phyloP scores from a whole-genome alignment of 2,329 filamentous ascomycete species.

The Lomentospora prolificans region DNA sequence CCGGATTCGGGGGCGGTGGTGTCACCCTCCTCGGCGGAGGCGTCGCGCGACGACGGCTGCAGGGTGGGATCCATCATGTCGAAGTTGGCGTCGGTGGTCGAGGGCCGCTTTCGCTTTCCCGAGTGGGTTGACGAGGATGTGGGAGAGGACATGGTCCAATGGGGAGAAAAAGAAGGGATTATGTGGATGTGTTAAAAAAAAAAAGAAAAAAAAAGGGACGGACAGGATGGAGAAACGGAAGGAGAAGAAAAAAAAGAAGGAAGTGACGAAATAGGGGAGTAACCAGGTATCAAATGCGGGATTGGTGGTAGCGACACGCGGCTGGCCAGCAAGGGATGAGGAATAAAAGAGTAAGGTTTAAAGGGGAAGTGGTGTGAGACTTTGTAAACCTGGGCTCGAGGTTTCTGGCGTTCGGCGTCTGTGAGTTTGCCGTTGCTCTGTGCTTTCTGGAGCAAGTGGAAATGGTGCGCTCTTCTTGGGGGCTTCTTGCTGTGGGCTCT shows the following conservation, averaged over 20 bases:
- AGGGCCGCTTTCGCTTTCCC: constrained; percentile 74
- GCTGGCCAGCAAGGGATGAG: not conserved
- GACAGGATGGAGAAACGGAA: not conserved
- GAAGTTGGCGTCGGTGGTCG: constrained; percentile 36
- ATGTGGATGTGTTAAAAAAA: not conserved
- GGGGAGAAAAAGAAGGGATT: not conserved
- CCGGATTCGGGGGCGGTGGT: constrained; percentile 56
- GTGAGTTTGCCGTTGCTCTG: too few relatives aligned
- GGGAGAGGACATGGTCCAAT: constrained; percentile 46
- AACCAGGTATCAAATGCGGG: constrained; percentile 1
- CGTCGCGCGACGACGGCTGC: constrained; percentile 69
- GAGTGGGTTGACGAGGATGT: constrained; percentile 38
- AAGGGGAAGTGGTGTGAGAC: not conserved
- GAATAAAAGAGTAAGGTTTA: not conserved
- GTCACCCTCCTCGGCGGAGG: constrained; percentile 71
- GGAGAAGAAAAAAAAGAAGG: not conserved
- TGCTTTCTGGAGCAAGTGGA: too few relatives aligned
- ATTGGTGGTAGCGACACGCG: not conserved
- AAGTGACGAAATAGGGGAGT: constrained; percentile 3
- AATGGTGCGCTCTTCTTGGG: too few relatives aligned
- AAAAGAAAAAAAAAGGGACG: constrained; percentile 1
- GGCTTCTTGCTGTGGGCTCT: too few relatives aligned
- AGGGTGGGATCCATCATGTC: constrained; percentile 43
- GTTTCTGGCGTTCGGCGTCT: too few relatives aligned
- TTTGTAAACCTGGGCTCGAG: too few relatives aligned